phyloP scores from a whole-genome alignment of 257 asterid genomes.

The Salvia rosmarinus region DNA sequence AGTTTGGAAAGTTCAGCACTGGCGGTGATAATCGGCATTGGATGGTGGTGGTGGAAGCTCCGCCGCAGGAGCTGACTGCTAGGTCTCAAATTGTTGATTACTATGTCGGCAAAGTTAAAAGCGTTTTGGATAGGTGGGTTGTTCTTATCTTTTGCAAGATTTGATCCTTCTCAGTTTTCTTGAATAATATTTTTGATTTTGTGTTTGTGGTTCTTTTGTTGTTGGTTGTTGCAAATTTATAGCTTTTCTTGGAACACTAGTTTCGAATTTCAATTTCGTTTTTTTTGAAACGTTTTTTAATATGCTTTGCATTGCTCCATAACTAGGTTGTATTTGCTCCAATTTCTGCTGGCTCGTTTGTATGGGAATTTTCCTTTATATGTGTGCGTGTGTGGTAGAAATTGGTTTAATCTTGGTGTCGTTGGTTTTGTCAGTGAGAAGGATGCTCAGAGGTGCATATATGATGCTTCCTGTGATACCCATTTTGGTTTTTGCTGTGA shows the following conservation, averaged over 20 bases:
- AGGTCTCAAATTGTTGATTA: conserved; percentile 67
- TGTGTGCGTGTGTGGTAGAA: not conserved
- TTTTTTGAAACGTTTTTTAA: not conserved
- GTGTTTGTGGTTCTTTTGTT: not conserved
- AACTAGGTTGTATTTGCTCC: not conserved
- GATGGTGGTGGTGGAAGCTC: conserved; percentile 75
- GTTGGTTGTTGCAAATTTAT: not conserved
- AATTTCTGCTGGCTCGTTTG: not conserved
- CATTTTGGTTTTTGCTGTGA: conserved; percentile 89
- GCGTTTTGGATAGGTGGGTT: conserved; percentile 69
- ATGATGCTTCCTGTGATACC: conserved; percentile 67
- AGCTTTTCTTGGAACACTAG: not conserved
- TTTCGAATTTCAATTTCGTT: not conserved
- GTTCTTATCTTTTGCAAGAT: not conserved
- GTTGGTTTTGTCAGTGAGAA: conserved; percentile 52
- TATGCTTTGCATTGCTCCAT: not conserved
- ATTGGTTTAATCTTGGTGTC: conserved; percentile 6
- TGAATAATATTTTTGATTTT: not conserved
- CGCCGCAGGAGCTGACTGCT: conserved; percentile 48
- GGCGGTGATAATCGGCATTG: conserved; percentile 52
- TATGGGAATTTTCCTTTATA: not conserved
- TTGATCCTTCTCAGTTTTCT: conserved; percentile 12
- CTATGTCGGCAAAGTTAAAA: conserved; percentile 65
- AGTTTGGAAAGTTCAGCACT: conserved; percentile 10
- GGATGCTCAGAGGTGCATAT: conserved; percentile 86